A percentile compares a stretch with the other conserved stretches of the same genome.
Evolutionary conservation across 805 yeast genomes (phyloP).

Genomic region (Candida qinlingensis): DNA sequence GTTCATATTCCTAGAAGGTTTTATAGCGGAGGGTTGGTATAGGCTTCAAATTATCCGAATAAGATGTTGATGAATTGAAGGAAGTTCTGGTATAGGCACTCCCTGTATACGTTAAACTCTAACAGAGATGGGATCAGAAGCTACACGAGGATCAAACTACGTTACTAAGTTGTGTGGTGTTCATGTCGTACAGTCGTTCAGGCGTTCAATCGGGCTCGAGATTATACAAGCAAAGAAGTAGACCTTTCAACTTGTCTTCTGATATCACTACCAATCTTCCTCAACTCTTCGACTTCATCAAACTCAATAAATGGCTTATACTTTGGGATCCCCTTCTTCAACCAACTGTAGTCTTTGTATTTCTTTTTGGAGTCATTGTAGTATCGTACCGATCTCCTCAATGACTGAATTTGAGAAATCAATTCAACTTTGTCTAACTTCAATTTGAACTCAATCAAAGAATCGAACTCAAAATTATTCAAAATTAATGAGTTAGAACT

Average conservation of each 20-base stretch:
- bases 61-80: too few relatives aligned
- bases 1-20: too few relatives aligned
- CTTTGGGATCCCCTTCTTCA: slow-evolving; percentile 8
- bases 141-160: too few relatives aligned
- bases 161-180: too few relatives aligned
- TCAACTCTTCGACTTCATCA: slow-evolving; percentile 14
- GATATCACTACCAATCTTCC: slow-evolving; percentile 17
- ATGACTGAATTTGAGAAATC: slow-evolving; percentile 38
- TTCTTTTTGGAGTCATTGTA: not conserved
- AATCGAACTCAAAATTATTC: slow-evolving; percentile 28
- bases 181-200: too few relatives aligned
- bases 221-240: too few relatives aligned
- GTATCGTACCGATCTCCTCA: slow-evolving; percentile 28
- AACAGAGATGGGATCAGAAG: too few relatives aligned
- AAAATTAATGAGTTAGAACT: slow-evolving; percentile 22
- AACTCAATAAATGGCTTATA: slow-evolving; percentile 3
- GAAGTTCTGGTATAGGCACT: too few relatives aligned
- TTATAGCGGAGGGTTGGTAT: too few relatives aligned
- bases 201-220: too few relatives aligned
- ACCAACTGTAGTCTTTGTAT: slow-evolving; percentile 7
- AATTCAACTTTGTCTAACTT: slow-evolving; percentile 31
- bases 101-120: too few relatives aligned
- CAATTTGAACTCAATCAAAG: slow-evolving; percentile 30
- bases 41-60: too few relatives aligned
- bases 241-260: slow-evolving; percentile 5